Conservation (phyloP, 345 rosid species). For the Populus davidiana region DNA sequence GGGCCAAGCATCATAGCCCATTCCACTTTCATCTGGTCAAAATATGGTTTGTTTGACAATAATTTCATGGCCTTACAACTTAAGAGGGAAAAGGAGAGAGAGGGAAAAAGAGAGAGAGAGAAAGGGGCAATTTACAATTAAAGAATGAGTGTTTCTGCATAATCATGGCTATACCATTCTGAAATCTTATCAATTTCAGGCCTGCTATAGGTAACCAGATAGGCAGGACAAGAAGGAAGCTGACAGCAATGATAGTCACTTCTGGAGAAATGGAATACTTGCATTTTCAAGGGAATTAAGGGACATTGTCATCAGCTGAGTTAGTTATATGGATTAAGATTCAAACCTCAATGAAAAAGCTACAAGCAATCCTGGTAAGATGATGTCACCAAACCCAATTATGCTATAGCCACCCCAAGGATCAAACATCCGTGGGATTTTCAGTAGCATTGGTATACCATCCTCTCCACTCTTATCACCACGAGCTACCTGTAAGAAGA, state of each 20-base stretch:
- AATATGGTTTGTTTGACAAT: not conserved
- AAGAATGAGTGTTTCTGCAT: not conserved
- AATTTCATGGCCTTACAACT: not conserved
- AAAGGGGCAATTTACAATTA: not conserved
- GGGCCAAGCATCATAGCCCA: not conserved
- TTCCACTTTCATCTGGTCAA: not conserved
- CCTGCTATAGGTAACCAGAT: not conserved
- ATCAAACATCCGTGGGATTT: slow-evolving; percentile 96
- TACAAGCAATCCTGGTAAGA: slow-evolving; percentile 88
- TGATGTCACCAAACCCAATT: slow-evolving; percentile 97
- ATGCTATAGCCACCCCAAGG: slow-evolving; percentile 99
- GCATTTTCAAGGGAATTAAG: not conserved
- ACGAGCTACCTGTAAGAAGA: slow-evolving; percentile 74
- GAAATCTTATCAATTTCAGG: not conserved
- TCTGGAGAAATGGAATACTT: not conserved
- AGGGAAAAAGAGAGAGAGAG: not conserved
- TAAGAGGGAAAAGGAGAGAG: not conserved
- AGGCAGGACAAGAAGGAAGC: not conserved
- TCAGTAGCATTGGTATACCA: slow-evolving; percentile 92
- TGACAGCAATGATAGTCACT: not conserved
- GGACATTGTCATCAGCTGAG: not conserved
- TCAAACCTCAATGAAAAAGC: slow-evolving; percentile 83
- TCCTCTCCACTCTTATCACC: slow-evolving; percentile 95
- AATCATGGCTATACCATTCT: not conserved
- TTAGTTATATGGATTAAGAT: not conserved